Percentiles rank a stretch among this genome's conserved stretches.
Evolutionary conservation across 208 protist species (phyloP).

Genomic region (Trypanosoma avium): DNA sequence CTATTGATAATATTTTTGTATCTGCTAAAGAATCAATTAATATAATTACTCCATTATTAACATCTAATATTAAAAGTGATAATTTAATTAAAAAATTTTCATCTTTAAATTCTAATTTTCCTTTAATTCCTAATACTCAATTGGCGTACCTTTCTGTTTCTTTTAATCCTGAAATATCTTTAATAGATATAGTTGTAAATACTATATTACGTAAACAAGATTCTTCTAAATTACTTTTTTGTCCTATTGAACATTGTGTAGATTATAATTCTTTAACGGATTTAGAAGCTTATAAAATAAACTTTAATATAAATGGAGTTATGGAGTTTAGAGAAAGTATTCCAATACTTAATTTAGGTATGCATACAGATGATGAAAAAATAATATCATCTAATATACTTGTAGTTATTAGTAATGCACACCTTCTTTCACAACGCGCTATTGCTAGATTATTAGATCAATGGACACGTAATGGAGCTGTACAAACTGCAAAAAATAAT

Average conservation of each 20-base stretch:
- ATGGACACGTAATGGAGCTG: slow-evolving; percentile 69
- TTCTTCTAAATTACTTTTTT: slow-evolving; percentile 34
- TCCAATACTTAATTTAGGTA: slow-evolving; percentile 17
- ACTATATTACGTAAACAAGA: not conserved
- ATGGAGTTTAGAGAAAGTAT: not conserved
- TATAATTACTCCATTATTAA: not conserved
- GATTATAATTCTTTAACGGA: slow-evolving; percentile 55
- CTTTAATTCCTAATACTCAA: slow-evolving; percentile 16
- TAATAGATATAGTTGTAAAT: slow-evolving; percentile 14
- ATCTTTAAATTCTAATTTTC: slow-evolving; percentile 3
- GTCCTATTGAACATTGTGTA: slow-evolving; percentile 54
- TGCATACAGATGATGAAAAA: not conserved
- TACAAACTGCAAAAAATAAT: not conserved
- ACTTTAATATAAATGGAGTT: not conserved
- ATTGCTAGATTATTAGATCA: slow-evolving; percentile 64
- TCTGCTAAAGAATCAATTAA: no score
- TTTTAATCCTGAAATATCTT: slow-evolving; percentile 17
- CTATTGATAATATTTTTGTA: not conserved
- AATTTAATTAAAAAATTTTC: slow-evolving; percentile 9
- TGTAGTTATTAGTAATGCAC: slow-evolving; percentile 58
- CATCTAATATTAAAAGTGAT: not conserved
- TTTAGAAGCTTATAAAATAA: slow-evolving; percentile 36
- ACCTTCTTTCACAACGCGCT: slow-evolving; percentile 57
- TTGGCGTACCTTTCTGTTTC: slow-evolving; percentile 27
- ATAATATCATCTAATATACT: slow-evolving; percentile 5